These are phyloP conservation scores for Leishmania aethiopica DNA, from an alignment of 208 protist species.

Conservation along the genomic window DNA sequence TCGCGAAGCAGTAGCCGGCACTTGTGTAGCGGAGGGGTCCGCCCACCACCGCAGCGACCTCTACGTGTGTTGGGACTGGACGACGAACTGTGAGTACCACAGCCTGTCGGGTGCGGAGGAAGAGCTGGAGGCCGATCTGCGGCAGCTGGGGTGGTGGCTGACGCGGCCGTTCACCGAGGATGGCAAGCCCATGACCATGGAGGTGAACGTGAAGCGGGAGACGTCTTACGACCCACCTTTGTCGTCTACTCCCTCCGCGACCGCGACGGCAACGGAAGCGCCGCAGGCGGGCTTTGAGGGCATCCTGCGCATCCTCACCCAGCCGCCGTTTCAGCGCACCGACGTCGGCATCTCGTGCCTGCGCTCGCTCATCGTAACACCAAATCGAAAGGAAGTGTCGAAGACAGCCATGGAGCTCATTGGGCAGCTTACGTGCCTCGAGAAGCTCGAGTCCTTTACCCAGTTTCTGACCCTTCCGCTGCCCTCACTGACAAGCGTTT, in stretches of 20 bases:
- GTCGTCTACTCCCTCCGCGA: background rate
- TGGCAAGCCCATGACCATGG: conserved; percentile 20
- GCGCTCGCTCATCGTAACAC: conserved; percentile 17
- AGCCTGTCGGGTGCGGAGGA: conserved; percentile 14
- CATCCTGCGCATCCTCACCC: conserved; percentile 10
- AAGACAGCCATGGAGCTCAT: conserved; percentile 6
- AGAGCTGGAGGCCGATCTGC: conserved; percentile 11
- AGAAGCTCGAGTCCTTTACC: conserved; percentile 26
- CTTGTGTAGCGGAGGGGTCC: background rate
- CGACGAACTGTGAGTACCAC: conserved; percentile 23
- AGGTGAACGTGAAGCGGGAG: conserved; percentile 28
- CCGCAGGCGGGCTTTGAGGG: background rate
- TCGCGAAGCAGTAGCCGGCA: conserved; percentile 18
- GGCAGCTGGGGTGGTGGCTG: conserved; percentile 23
- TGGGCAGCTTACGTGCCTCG: conserved; percentile 13
- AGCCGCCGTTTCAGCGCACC: conserved; percentile 23
- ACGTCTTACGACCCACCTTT: background rate
- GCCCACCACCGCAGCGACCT: conserved; percentile 19
- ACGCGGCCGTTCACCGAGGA: background rate
- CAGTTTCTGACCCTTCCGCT: conserved; percentile 6
- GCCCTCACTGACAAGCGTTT: background rate
- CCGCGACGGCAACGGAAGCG: background rate
- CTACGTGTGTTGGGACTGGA: conserved; percentile 19
- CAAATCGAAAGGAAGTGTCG: conserved; percentile 4
- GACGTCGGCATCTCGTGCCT: conserved; percentile 21